Evolutionary conservation across 179 eudicot genomes (phyloP), one percentile per base, ranked within the genome.

Genomic region (Heliamphora pulchella): DNA sequence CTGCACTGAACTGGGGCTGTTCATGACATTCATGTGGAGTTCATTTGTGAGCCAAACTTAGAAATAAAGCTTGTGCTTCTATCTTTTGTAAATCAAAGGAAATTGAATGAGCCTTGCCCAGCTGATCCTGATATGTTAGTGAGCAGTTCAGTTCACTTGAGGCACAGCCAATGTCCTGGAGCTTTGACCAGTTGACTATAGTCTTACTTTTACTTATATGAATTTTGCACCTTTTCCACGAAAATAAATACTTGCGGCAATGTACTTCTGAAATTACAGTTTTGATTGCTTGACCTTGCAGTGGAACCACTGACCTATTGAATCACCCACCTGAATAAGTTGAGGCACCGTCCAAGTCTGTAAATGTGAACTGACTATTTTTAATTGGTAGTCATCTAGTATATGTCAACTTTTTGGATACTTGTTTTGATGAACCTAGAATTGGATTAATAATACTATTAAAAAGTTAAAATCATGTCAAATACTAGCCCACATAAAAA

Each of bases 231-330:
- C 50, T 46, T 15, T 69, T 44, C 5, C 2, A 15, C 6, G 8
- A 8, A 50, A 71, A 47, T 2, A 47, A 48, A 44, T 70, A 8
- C 15, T 6, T 71, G 39, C 18, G 3, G 50, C 43, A 8, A 4
- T 39, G 15, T 71, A 51, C 17, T 48, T 10, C 58, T 48, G 50
- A 71, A 71, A 50, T 4, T 70, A 5, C 58, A 48, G 43, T 73
- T 73, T 73, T 53, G 53, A 73, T 44, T 73, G 44, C 75, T 71
- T n/a, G 75, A 71, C 31, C 64, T 59, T 31, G 31, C 31, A 31
- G 31, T 31, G 31, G 31, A 31, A 31, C 31, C 31, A 31, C 31
- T 31, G 31, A 31, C 31, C 31, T 31, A 31, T 31, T 31, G 31
- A 31, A 31, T 31, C 31, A 31, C 31, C 31, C 31, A 31, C 31